Evolutionary conservation across 2,329 filamentous ascomycete species (phyloP), one percentile per base, ranked within the genome.

Genomic region (Exophiala alcalophila): DNA sequence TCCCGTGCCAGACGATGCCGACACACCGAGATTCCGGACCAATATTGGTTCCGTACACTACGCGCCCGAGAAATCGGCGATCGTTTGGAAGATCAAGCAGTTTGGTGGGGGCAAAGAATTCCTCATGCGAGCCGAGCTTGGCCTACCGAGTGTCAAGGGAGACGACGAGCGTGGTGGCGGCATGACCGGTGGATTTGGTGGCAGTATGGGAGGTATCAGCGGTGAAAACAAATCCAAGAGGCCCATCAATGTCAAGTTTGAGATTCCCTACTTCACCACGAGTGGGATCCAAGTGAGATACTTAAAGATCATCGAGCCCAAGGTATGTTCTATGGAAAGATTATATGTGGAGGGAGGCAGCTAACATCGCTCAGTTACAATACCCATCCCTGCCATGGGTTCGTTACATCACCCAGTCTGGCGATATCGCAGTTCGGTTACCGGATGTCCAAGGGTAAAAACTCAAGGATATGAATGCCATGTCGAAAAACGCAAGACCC

Each of bases 211-310:
- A 46, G 91, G 91, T 53, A 80, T 92, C 19, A 81, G 78, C n/a
- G 76, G 81, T 4, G 69, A 68, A 14, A 83, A 81, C 45, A 97
- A 97, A 71, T 86, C 86, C 14, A 98, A 97, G 76, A 75, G 92
- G 57, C 92, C 92, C 1, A 98, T 98, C 60, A 91, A 90, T 66
- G 92, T 98, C 71, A 98, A 98, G 72, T 98, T 98, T 65, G 92
- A 98, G 73, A 98, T 98, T 62, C 92, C 92, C n/a, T 98, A 98
- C 70, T 98, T 98, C 65, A 98, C 92, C n/a, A 98, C 94, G 3
- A 94, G 86, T 69, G 92, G 92, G 53, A 98, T 98, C 57, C 94
- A 98, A 68, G 92, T 98, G 59, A 81, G 92, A 60, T 98, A 98
- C 66, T 70, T 98, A 65, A 98, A 98, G 78, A 98, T 98, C 61